A percentile compares a stretch with the other conserved stretches of the same genome.
phyloP scores from a whole-genome alignment of 148 eudicot species.

The Spergularia marina region DNA sequence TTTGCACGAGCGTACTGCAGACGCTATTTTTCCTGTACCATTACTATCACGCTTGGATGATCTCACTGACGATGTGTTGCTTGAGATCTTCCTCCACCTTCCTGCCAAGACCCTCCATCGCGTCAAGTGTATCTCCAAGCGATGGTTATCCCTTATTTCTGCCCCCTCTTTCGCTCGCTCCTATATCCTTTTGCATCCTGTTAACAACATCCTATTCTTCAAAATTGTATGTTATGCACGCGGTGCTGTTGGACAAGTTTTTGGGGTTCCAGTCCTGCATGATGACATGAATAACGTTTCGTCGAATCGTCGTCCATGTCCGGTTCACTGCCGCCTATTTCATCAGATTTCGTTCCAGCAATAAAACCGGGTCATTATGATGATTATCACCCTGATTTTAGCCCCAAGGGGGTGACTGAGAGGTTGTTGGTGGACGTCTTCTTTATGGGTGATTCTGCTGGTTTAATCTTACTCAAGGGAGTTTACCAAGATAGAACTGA shows the following conservation, averaged over 20 bases:
- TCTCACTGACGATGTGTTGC: background rate
- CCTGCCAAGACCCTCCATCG: conserved; percentile 1
- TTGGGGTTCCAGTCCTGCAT: background rate
- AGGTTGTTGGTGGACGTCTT: background rate
- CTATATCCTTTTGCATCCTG: background rate
- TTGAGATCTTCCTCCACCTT: background rate
- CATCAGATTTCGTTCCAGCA: background rate
- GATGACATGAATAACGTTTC: background rate
- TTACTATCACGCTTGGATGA: background rate
- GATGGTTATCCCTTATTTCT: conserved; percentile 5
- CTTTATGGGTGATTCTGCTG: background rate
- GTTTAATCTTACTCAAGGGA: background rate
- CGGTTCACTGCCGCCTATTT: background rate
- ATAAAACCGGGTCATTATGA: background rate
- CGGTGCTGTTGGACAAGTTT: background rate
- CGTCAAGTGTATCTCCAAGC: conserved; percentile 1
- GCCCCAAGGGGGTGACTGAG: background rate
- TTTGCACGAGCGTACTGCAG: too few species aligned
- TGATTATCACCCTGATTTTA: background rate
- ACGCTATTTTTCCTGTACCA: too few species aligned
- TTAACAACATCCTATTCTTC: background rate
- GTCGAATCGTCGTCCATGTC: background rate
- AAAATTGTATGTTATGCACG: background rate
- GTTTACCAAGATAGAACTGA: background rate
- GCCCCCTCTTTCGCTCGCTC: background rate